These are phyloP conservation scores for Termitomyces heimii DNA, from an alignment of 768 basidiomycete species.

Conservation along the genomic window DNA sequence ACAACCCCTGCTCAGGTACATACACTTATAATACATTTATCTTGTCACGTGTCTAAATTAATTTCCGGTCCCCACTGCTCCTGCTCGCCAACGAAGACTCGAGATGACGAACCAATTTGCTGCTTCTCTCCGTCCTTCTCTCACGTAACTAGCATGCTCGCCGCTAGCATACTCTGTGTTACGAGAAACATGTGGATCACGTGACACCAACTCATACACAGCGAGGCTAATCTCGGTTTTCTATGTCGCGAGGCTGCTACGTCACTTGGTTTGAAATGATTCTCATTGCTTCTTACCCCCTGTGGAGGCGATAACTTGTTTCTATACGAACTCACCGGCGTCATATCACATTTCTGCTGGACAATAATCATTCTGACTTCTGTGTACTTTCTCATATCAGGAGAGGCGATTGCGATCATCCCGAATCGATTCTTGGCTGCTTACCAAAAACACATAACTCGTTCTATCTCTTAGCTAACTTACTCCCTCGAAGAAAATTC, in stretches of 20 bases:
- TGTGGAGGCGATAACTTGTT: too few species aligned
- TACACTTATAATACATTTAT: not conserved
- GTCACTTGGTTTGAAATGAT: too few species aligned
- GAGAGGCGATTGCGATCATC: not conserved
- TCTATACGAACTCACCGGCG: not conserved
- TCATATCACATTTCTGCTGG: not conserved
- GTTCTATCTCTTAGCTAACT: too few species aligned
- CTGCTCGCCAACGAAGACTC: not conserved
- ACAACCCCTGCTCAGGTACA: not conserved
- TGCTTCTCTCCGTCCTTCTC: not conserved
- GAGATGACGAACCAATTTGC: not conserved
- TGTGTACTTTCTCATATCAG: not conserved
- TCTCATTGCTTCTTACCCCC: too few species aligned
- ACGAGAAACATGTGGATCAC: not conserved
- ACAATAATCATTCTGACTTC: not conserved
- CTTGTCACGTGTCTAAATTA: not conserved
- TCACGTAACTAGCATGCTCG: too few species aligned
- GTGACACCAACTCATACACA: not conserved
- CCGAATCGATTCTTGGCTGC: not conserved
- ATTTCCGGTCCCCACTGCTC: not conserved
- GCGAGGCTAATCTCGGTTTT: not conserved
- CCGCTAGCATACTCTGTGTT: too few species aligned
- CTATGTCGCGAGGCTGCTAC: not conserved
- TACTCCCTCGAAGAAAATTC: not conserved
- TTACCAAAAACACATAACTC: not conserved